Evolutionary conservation across 2,329 filamentous ascomycete genomes (phyloP).

Genomic region (Calonectria pteridis): DNA sequence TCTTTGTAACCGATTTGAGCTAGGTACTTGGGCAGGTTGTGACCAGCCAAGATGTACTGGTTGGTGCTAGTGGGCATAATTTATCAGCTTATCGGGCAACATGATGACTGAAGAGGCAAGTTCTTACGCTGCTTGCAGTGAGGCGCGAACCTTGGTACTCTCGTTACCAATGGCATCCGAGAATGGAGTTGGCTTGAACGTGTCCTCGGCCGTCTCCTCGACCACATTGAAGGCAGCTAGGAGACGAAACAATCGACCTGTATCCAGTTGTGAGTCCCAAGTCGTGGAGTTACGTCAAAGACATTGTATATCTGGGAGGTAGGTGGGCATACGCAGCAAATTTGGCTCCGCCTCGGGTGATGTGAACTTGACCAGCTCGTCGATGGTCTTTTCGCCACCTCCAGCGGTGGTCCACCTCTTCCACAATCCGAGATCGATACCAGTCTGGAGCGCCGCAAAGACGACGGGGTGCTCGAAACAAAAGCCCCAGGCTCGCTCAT

Average conservation of each 20-base stretch:
- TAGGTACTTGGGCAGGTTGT: constrained; percentile 34
- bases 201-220: constrained; percentile 29
- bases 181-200: constrained; percentile 31
- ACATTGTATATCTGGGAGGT: neutral
- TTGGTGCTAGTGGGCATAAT: constrained; percentile 21
- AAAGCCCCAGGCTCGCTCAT: constrained; percentile 35
- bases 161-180: constrained; percentile 35
- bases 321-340: constrained; percentile 21
- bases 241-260: constrained; percentile 32
- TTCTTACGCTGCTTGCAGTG: constrained; percentile 30
- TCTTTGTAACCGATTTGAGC: constrained; percentile 28
- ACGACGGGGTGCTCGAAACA: constrained; percentile 36
- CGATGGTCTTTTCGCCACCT: constrained; percentile 28
- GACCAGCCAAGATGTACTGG: constrained; percentile 33
- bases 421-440: constrained; percentile 32
- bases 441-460: constrained; percentile 29
- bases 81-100: neutral
- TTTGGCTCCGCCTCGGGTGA: constrained; percentile 23
- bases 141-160: constrained; percentile 33
- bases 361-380: constrained; percentile 25
- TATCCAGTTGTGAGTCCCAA: neutral
- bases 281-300: neutral
- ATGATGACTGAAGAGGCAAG: rapidly evolving
- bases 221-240: constrained; percentile 35
- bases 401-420: constrained; percentile 22